Evolutionary conservation across 208 protist genomes (phyloP), one percentile per base, ranked within the genome.

Genomic region (Acanthamoeba healyi): DNA sequence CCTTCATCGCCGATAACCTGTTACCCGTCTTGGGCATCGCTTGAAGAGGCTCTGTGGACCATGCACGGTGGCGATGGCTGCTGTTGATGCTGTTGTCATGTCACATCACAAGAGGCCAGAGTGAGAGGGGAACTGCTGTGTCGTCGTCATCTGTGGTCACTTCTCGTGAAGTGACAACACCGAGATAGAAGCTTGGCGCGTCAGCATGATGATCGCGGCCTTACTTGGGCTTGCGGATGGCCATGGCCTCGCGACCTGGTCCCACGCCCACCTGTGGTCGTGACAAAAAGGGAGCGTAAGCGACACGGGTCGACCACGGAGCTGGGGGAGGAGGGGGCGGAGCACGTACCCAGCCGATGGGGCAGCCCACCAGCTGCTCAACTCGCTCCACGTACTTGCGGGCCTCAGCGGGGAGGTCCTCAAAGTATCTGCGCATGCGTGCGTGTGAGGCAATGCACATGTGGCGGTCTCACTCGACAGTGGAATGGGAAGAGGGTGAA

Each of bases 381-480:
- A 96, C 94, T 17, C 93, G 61, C 51, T 72, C 29, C 26, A 96
- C 51, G 74, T 96, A 96, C 36, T 84, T 32, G 88, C 94, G 72
- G 54, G 94, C 86, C n/a, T 77, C 54, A 5, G 40, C 67, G 29
- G 95, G 95, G 9, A 96, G 94, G 24, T 89, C 72, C 42, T 88
- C 86, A 34, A 95, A 93, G 74, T 44, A 93, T 32, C 58, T 54
- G 70, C 36, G 24, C 0, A 19, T 54, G 56, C 19, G n/a, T 24
- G 56, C 24, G 22, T 32, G 49, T 0, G 46, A 19, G 46, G 10
- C 2, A 15, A 5, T 51, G 46, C 0, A 19, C 14, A 54, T 10
- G 4, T 19, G 22, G 46, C 14, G 4, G 14, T 10, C 49, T 54
- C 49, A 9, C 10, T 10, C 14, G 49, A 54, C 15, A 54, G 49